A percentile compares a stretch with the other conserved stretches of the same genome.
Conservation (phyloP, 805 yeast genomes). For the Gaillardinia entomophila region DNA sequence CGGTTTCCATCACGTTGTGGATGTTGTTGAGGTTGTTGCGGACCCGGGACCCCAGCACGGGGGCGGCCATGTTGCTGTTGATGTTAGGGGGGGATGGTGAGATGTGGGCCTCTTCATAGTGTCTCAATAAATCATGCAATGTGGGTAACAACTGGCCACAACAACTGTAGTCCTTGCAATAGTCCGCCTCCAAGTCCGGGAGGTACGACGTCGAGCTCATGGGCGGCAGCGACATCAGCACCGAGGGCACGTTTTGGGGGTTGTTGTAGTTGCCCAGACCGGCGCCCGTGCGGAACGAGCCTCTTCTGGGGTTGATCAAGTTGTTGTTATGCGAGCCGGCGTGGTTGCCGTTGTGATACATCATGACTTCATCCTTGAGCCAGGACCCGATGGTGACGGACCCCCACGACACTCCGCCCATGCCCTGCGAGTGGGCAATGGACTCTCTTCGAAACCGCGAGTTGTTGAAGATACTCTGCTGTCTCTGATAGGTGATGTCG, state of each 20-base stretch:
- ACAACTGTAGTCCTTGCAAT: constrained; percentile 94
- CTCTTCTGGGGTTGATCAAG: constrained; percentile 1
- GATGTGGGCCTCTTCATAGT: constrained; percentile 95
- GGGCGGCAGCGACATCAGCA: constrained; percentile 58
- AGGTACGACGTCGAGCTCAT: constrained; percentile 67
- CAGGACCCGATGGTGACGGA: constrained; percentile 92
- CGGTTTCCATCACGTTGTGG: constrained; percentile 75
- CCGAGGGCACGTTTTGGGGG: not conserved
- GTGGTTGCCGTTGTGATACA: constrained; percentile 25
- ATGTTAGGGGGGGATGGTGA: constrained; percentile 45
- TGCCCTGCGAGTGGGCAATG: constrained; percentile 93
- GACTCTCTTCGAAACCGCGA: constrained; percentile 72
- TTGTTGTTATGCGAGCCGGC: constrained; percentile 8
- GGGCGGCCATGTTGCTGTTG: constrained; percentile 18
- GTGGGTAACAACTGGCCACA: constrained; percentile 93
- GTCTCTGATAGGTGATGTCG: constrained; percentile 38
- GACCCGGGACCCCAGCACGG: constrained; percentile 19
- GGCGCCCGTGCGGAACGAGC: constrained; percentile 5
- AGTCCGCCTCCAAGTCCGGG: constrained; percentile 91
- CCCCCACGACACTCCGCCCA: constrained; percentile 98
- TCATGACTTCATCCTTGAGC: constrained; percentile 89
- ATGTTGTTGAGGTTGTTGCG: constrained; percentile 35
- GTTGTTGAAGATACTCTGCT: constrained; percentile 34
- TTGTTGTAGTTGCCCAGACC: constrained; percentile 15
- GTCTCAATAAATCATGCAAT: constrained; percentile 85